Base-by-base conservation (phyloP, 1,284 basidiomycete genomes). In the Butyriboletus appendiculatus region DNA sequence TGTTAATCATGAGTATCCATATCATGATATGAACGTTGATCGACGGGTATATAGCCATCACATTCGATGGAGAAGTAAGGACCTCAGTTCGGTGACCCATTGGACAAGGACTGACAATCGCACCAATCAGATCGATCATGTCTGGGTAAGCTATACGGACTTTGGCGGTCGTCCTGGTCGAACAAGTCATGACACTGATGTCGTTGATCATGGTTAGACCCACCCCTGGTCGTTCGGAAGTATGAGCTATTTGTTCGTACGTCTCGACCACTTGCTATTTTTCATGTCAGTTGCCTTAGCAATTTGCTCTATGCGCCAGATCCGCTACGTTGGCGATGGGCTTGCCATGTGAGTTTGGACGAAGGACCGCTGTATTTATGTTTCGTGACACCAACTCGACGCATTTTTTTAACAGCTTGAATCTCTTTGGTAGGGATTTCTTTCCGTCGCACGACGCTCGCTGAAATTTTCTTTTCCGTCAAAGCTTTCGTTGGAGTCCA, bases 321-420 rank as follows among this genome's bases (percentile, higher is more conserved):
- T 60, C 22, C 60, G 60, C 16, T 60, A 62, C 15, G 39, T 60
- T 5, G 60, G 59, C 9, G 32, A 60, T 39, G 49, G 46, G 4
- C 20, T 62, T 11, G 40, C 58, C n/a, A 45, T 62, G 60, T 62
- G 15, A 52, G 59, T 47, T 15, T 26, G 10, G 18, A 14, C 30
- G 30, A 30, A 40, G 5, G 8, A 16, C 20, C 30, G 30, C 30
- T 32, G 30, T 32, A 12, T 32, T 22, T 39, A 5, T 18, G 4
- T 14, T 30, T 37, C 28, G 14, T 22, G 22, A 38, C 12, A 15
- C 4, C 24, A 11, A 32, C 41, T 49, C 14, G 15, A 32, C 9
- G 9, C 0, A 1, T 38, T 46, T 18, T 28, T 32, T 32, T 32
- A 5, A 32, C 30, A 60, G 59, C 32, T 26, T 60, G 49, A 62